Evolutionary conservation across 2,329 filamentous ascomycete genomes (phyloP).

Genomic region (Penicillium sp.): DNA sequence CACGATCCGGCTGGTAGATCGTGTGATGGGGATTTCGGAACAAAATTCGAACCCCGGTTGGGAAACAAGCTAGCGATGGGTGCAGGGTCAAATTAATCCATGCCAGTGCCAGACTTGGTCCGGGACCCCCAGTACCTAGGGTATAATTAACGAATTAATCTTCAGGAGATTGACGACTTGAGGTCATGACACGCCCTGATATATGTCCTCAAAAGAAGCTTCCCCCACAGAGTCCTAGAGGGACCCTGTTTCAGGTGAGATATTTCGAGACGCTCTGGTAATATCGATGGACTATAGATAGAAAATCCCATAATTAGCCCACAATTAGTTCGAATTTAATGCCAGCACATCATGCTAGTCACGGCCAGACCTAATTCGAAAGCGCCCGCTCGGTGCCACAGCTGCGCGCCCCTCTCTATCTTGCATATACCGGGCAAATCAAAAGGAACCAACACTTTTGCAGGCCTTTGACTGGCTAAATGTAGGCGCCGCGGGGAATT

Average conservation of each 20-base stretch:
- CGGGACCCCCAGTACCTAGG: neutral
- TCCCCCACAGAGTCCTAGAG: conserved; percentile 11
- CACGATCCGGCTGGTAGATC: conserved; percentile 1
- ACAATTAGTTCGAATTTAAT: conserved; percentile 6
- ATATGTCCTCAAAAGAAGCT: neutral
- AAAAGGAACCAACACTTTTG: conserved; percentile 12
- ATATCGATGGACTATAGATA: conserved; percentile 20
- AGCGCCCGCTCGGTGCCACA: conserved; percentile 2
- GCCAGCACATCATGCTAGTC: conserved; percentile 6
- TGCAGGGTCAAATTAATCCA: conserved; percentile 8
- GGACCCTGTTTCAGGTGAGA: conserved; percentile 19
- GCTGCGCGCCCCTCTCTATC: neutral
- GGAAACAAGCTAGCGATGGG: neutral
- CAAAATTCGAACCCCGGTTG: conserved; percentile 1
- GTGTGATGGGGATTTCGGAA: conserved; percentile 9
- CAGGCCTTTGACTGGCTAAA: conserved; percentile 7
- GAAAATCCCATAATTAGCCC: conserved; percentile 22
- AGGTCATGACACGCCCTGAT: neutral
- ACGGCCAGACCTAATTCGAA: neutral
- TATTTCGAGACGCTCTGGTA: conserved; percentile 14
- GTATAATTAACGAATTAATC: neutral
- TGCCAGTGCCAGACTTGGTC: neutral
- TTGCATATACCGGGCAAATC: conserved; percentile 8
- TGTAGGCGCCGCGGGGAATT: conserved; percentile 8
- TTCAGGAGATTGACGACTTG: neutral